Percentiles rank a stretch among this genome's conserved stretches.
phyloP scores from a whole-genome alignment of 2,329 filamentous ascomycete genomes.

The Allantophomopsis cytisporea region DNA sequence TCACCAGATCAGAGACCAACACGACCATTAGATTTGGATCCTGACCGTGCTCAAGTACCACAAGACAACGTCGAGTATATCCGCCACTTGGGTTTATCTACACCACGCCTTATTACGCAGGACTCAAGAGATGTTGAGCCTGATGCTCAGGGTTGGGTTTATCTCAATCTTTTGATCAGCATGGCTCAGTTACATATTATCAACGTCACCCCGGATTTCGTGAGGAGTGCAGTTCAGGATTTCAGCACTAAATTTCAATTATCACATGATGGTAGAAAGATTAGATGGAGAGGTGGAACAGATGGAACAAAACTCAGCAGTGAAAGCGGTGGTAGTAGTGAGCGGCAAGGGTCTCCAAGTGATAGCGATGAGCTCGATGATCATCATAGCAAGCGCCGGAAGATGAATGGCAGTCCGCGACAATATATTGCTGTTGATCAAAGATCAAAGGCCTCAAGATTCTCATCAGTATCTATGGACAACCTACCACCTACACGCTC shows the following conservation, averaged over 20 bases:
- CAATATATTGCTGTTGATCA: slow-evolving; percentile 1
- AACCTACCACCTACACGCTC: background rate
- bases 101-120: slow-evolving; percentile 36
- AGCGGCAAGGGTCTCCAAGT: slow-evolving; percentile 24
- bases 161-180: slow-evolving; percentile 66
- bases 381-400: slow-evolving; percentile 10
- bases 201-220: slow-evolving; percentile 68
- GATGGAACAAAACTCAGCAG: slow-evolving; percentile 53
- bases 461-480: too few relatives aligned
- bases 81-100: slow-evolving; percentile 55
- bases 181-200: slow-evolving; percentile 78
- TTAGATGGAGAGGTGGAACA: slow-evolving; percentile 63
- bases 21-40: slow-evolving; percentile 62
- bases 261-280: slow-evolving; percentile 63
- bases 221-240: slow-evolving; percentile 56
- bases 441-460: background rate
- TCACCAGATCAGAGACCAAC: slow-evolving; percentile 64
- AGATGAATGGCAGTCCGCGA: slow-evolving; percentile 4
- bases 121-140: slow-evolving; percentile 37
- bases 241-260: slow-evolving; percentile 66
- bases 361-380: slow-evolving; percentile 11
- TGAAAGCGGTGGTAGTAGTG: slow-evolving; percentile 40
- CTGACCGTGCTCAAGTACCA: slow-evolving; percentile 61
- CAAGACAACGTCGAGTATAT: slow-evolving; percentile 72
- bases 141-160: slow-evolving; percentile 66